Conservation (phyloP, 805 yeast species). For the Hanseniaspora thailandica region DNA sequence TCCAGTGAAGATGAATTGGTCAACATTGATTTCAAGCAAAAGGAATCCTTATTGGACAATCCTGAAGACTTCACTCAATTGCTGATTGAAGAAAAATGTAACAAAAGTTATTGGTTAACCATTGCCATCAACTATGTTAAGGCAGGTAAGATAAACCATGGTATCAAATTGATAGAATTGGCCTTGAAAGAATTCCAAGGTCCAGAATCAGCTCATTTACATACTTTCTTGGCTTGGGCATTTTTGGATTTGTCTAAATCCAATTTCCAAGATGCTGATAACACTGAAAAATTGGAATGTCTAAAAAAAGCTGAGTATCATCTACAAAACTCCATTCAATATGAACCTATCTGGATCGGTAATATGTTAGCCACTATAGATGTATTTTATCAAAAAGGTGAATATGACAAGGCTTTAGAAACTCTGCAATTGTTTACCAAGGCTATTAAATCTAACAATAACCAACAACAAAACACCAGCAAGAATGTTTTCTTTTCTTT, state of each 20-base stretch:
- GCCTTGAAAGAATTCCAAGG: slow-evolving; percentile 38
- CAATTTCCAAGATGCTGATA: slow-evolving; percentile 18
- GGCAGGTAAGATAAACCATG: slow-evolving; percentile 46
- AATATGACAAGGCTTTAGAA: slow-evolving; percentile 59
- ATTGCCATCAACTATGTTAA: slow-evolving; percentile 72
- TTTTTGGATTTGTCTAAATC: slow-evolving; percentile 37
- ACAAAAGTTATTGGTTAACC: slow-evolving; percentile 68
- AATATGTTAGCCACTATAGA: slow-evolving; percentile 59
- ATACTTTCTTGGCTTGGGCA: slow-evolving; percentile 64
- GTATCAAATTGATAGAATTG: slow-evolving; percentile 48
- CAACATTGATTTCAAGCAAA: slow-evolving; percentile 58
- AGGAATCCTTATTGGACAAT: slow-evolving; percentile 37
- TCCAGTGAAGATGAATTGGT: slow-evolving; percentile 68
- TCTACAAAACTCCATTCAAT: slow-evolving; percentile 38
- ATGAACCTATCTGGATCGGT: slow-evolving; percentile 37
- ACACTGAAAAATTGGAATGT: slow-evolving; percentile 23
- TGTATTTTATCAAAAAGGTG: slow-evolving; percentile 44
- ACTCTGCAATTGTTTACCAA: slow-evolving; percentile 50
- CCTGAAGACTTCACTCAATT: slow-evolving; percentile 86
- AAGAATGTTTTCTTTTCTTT: slow-evolving; percentile 64
- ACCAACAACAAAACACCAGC: slow-evolving; percentile 34
- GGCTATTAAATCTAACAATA: slow-evolving; percentile 23
- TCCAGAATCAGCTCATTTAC: slow-evolving; percentile 39
- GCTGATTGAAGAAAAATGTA: slow-evolving; percentile 69
- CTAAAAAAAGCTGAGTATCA: slow-evolving; percentile 35